phyloP scores from a whole-genome alignment of 106 monocot species.

The Dioscorea alata region DNA sequence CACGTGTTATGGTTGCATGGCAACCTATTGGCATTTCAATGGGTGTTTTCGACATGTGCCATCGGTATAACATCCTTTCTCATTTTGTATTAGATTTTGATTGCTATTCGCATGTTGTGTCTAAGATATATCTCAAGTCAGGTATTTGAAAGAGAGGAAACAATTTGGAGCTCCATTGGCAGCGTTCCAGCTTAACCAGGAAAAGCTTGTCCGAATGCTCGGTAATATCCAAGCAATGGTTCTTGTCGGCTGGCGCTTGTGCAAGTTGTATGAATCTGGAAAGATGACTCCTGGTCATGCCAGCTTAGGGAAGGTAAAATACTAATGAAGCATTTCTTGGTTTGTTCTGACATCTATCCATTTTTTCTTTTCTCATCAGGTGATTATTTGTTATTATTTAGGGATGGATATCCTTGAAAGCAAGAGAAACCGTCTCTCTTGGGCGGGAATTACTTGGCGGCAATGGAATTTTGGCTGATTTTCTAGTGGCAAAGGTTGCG shows the following conservation, averaged over 20 bases:
- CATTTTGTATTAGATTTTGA: background rate
- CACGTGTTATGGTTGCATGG: slow-evolving; percentile 95
- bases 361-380: background rate
- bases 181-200: slow-evolving; percentile 89
- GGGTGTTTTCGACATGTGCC: slow-evolving; percentile 93
- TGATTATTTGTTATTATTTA: slow-evolving; percentile 3
- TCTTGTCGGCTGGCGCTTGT: slow-evolving; percentile 93
- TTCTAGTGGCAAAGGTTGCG: slow-evolving; percentile 84
- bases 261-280: slow-evolving; percentile 92
- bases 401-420: slow-evolving; percentile 84
- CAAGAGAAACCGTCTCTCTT: slow-evolving; percentile 81
- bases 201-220: slow-evolving; percentile 86
- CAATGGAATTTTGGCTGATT: slow-evolving; percentile 93
- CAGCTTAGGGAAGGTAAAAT: slow-evolving; percentile 79
- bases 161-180: slow-evolving; percentile 91
- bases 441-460: slow-evolving; percentile 84
- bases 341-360: background rate
- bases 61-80: slow-evolving; percentile 33
- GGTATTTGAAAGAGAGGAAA: slow-evolving; percentile 92
- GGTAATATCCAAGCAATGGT: slow-evolving; percentile 96
- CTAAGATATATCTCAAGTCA: slow-evolving; percentile 11
- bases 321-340: background rate
- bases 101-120: background rate
- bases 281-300: slow-evolving; percentile 94
- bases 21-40: slow-evolving; percentile 88